phyloP scores from a whole-genome alignment of 345 rosid species.

The Brassica carinata region DNA sequence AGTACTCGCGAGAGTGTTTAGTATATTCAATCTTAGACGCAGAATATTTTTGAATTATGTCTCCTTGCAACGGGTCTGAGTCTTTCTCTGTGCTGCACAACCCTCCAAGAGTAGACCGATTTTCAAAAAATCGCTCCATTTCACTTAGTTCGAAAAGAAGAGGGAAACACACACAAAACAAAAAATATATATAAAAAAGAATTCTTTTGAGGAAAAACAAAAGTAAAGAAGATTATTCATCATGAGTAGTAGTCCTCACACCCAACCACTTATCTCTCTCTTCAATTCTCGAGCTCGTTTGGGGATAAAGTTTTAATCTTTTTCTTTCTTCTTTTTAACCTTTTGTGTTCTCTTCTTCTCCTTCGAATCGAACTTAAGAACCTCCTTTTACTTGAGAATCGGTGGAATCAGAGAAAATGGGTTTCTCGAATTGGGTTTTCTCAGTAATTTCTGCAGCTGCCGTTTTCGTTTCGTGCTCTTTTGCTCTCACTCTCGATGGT shows the following conservation, averaged over 20 bases:
- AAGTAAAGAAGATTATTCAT: conserved; percentile 36
- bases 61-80: conserved; percentile 30
- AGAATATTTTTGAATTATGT: conserved; percentile 23
- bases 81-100: conserved; percentile 21
- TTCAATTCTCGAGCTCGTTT: background rate
- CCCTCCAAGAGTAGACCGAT: conserved; percentile 17
- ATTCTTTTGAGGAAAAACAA: conserved; percentile 35
- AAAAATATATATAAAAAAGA: background rate
- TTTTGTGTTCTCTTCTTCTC: background rate
- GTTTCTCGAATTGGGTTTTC: conserved; percentile 12
- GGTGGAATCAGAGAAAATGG: conserved; percentile 16
- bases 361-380: background rate
- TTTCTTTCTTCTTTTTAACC: background rate
- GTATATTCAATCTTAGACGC: background rate
- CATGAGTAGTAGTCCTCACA: conserved; percentile 25
- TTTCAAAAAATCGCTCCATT: conserved; percentile 33
- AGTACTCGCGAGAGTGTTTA: background rate
- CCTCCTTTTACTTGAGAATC: background rate
- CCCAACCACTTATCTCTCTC: conserved; percentile 31
- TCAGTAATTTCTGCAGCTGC: conserved; percentile 25
- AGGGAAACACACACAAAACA: conserved; percentile 22
- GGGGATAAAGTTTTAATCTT: conserved; percentile 19
- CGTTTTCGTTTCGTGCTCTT: conserved; percentile 31
- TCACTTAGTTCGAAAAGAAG: conserved; percentile 41
- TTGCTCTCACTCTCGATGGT: conserved; percentile 43